Evolutionary conservation across 2,329 filamentous ascomycete genomes (phyloP), one percentile per base, ranked within the genome.

Genomic region (Ustulina deusta): DNA sequence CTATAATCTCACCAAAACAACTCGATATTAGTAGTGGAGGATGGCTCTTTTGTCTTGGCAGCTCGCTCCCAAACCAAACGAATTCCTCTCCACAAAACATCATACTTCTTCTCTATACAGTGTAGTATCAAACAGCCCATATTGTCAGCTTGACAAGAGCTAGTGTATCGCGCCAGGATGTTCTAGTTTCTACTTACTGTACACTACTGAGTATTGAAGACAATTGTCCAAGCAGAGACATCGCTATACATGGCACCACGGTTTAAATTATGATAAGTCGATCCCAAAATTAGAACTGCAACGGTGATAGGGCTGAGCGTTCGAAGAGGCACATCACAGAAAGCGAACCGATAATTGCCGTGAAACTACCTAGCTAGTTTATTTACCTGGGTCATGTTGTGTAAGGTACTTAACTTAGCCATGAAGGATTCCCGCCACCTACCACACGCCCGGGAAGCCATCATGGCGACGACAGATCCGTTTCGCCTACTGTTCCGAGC

Each of bases 401-500:
- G 9, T 11, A 22, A 46, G 42, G 17, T 34, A 34, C 3, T 27
- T 6, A n/a, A 40, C 38, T 7, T 40, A 22, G 7, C 27, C 42
- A 17, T 20, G 34, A 36, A 48, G 51, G 54, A 58, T 52, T 52
- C 27, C 59, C 17, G 7, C 44, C 34, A 17, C 34, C 34, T 11
- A 6, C 11, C 20, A 22, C 48, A 27, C 42, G 34, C n/a, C 59
- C n/a, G n/a, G 38, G 38, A 62, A 27, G 38, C 27, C 44, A 27
- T 38, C 40, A 58, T 48, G 52, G 38, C 46, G 44, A 42, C 36
- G 22, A 20, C 44, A 10, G 46, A 36, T 65, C 57, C 51, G 57
- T 32, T 58, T 61, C 65, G 61, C 65, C 61, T 68, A 61, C 61
- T 58, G 56, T 65, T 61, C 56, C 65, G 57, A 61, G 25, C 2